Evolutionary conservation across 1,139 yeast genomes (phyloP), one percentile per base, ranked within the genome.

Genomic region (Debaryomyces sp.): DNA sequence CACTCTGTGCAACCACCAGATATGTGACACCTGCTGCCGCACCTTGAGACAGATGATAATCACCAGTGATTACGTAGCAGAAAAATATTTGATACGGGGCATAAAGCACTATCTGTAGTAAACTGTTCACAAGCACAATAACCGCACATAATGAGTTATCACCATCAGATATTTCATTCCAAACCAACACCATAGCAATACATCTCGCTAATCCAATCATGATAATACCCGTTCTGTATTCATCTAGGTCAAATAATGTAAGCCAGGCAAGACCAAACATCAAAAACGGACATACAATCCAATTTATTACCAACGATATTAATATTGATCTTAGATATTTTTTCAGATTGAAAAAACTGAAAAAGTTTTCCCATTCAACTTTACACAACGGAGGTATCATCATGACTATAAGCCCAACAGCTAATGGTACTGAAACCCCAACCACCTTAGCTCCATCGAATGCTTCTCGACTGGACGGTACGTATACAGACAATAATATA

Each of bases 101-200:
- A 59, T 76, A 81, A 22, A 82, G 66, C 1, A 77, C 71, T 49
- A 82, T 69, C 58, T 82, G 87, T 32, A 82, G 58, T 43, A 81
- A 45, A 46, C 83, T 77, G 61, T 82, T 82, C 42, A 81, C 58
- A 7, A 81, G 66, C 1, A 82, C 86, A 21, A 82, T 55, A 7
- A 80, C 60, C 3, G 84, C 84, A 63, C 87, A 82, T 45, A 79
- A 64, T 33, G 71, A 71, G 43, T 64, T 63, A 56, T 81, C 83
- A 5, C 87, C 87, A 13, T 67, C 73, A 2, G 85, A 82, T 17
- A 82, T 67, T 22, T 78, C 76, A 57, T 79, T 82, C 87, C 87
- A 82, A n/a, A 82, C 62, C 43, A 82, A 63, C 0, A 82, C 85
- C 87, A 82, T 82, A 26, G 87, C 87, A 54, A 82, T 81, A 59